Conservation (phyloP, 1,139 yeast genomes). For the Pneumocystis jirovecii region DNA sequence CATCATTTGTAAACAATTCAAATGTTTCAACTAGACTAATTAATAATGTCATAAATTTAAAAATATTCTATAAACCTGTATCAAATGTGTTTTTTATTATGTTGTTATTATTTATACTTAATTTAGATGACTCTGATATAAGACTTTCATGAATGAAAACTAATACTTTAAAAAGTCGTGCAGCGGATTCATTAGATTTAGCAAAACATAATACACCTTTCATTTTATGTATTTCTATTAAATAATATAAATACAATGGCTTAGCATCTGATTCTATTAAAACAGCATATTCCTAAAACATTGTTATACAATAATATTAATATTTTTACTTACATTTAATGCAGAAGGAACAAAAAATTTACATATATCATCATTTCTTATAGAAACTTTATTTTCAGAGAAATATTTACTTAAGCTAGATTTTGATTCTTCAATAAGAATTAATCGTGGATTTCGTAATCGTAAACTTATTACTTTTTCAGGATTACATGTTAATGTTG, state of each 20-base stretch:
- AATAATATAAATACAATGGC: conserved; percentile 53
- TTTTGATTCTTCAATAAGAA: conserved; percentile 38
- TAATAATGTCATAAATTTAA: conserved; percentile 3
- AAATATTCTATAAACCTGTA: not conserved
- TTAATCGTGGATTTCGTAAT: conserved; percentile 52
- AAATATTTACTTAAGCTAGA: conserved; percentile 5
- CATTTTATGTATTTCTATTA: conserved; percentile 25
- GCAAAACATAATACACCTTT: conserved; percentile 42
- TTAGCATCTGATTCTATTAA: conserved; percentile 29
- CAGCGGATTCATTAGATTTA: conserved; percentile 73
- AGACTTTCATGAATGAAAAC: conserved; percentile 24
- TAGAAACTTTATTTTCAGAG: not conserved
- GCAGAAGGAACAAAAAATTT: conserved; percentile 26
- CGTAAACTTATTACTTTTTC: conserved; percentile 63
- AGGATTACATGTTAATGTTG: conserved; percentile 87
- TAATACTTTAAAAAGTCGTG: conserved; percentile 54
- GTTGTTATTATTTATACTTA: conserved; percentile 14
- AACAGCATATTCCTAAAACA: conserved; percentile 5
- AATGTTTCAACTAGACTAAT: conserved; percentile 12
- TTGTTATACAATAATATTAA: not conserved
- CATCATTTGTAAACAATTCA: conserved; percentile 26
- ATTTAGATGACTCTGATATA: conserved; percentile 15
- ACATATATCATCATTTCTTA: conserved; percentile 30
- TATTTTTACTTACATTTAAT: conserved; percentile 7
- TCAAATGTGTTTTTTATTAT: not conserved